Conservation (phyloP, 2,329 filamentous ascomycete species). For the Penicillium polonicum region DNA sequence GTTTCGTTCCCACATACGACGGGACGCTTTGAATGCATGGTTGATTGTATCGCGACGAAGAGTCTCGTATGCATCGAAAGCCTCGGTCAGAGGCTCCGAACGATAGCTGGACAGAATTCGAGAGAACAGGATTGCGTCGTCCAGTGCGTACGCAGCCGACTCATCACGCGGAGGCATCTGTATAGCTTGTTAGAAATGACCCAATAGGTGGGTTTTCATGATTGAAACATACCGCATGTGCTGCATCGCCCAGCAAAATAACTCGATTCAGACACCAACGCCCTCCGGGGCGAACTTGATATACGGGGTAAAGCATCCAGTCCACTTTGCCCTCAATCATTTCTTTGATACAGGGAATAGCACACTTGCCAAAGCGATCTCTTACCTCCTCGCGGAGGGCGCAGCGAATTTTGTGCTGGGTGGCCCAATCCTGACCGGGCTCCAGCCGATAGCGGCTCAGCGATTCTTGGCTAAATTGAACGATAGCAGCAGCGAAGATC, state of each 20-base stretch:
- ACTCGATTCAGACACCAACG: constrained; percentile 43
- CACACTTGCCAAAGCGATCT: constrained; percentile 37
- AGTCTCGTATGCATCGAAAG: constrained; percentile 41
- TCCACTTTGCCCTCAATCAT: constrained; percentile 36
- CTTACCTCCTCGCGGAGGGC: constrained; percentile 38
- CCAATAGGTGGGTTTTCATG: not conserved
- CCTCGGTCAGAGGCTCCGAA: constrained; percentile 31
- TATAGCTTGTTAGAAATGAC: constrained; percentile 9
- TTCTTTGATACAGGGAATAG: constrained; percentile 39
- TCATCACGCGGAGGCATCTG: constrained; percentile 51
- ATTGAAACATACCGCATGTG: constrained; percentile 43
- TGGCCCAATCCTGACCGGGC: constrained; percentile 36
- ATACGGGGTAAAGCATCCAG: constrained; percentile 49
- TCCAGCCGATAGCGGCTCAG: constrained; percentile 27
- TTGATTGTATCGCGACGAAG: constrained; percentile 40
- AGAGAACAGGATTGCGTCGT: constrained; percentile 47
- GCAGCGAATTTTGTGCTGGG: constrained; percentile 35
- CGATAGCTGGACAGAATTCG: constrained; percentile 39
- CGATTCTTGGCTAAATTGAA: constrained; percentile 36
- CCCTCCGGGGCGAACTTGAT: constrained; percentile 40
- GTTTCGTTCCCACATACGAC: constrained; percentile 42
- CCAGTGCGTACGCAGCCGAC: constrained; percentile 46
- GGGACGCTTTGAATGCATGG: constrained; percentile 41
- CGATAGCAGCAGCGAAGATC: constrained; percentile 43
- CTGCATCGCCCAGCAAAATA: constrained; percentile 48